These are phyloP conservation scores for Hirsutella minnesotensis DNA, from an alignment of 2,329 filamentous ascomycete species.

Conservation along the genomic window DNA sequence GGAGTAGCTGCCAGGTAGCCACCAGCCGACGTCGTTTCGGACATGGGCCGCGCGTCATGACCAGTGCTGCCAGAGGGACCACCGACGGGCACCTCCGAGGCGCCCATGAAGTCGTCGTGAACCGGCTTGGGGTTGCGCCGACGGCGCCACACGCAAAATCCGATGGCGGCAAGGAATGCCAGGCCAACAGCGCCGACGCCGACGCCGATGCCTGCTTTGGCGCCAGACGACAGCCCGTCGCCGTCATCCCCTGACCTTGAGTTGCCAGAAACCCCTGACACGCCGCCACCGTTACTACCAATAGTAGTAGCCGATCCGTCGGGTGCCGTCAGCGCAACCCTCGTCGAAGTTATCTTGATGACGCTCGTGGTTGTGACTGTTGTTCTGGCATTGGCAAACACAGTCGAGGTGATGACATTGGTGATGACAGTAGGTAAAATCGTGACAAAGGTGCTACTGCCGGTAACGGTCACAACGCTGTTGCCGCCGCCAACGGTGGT, in stretches of 20 bases:
- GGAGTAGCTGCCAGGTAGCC: constrained; percentile 12
- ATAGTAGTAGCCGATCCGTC: constrained; percentile 15
- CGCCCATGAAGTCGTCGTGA: constrained; percentile 27
- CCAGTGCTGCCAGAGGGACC: constrained; percentile 10
- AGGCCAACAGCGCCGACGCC: constrained; percentile 25
- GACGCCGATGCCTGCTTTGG: constrained; percentile 31
- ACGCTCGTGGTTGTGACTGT: constrained; percentile 26
- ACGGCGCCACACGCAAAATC: constrained; percentile 19
- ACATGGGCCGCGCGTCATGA: constrained; percentile 16
- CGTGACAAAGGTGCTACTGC: constrained; percentile 17
- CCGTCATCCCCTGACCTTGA: constrained; percentile 1
- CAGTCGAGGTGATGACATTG: constrained; percentile 22
- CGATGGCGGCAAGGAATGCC: constrained; percentile 15
- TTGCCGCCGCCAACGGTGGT: constrained; percentile 15
- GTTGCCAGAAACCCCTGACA: constrained; percentile 3
- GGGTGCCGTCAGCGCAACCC: constrained; percentile 15
- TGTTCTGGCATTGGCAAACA: constrained; percentile 21
- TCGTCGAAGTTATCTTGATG: constrained; percentile 20
- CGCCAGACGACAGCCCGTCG: constrained; percentile 26
- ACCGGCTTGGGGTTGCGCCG: constrained; percentile 20
- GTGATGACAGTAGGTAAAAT: constrained; percentile 17
- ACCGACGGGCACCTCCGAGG: constrained; percentile 30
- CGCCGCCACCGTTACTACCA: constrained; percentile 11
- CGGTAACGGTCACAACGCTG: constrained; percentile 12
- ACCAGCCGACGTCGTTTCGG: constrained; percentile 14